A percentile compares a stretch with the other conserved stretches of the same genome.
These are phyloP conservation scores for Ceratobasidium sp. DNA, from an alignment of 1,284 basidiomycete genomes.

Conservation along the genomic window DNA sequence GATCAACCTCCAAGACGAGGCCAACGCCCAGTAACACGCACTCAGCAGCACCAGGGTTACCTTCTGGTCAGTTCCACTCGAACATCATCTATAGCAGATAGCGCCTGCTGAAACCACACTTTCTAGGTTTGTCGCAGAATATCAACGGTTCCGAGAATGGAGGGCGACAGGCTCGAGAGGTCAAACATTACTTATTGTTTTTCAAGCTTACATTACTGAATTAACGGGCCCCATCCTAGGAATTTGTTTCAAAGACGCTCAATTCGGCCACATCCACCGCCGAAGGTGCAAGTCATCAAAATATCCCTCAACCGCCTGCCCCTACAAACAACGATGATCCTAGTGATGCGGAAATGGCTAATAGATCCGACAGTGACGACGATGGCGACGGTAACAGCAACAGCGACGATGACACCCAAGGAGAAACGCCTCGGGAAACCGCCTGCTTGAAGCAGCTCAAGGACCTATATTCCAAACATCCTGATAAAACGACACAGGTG, in stretches of 20 bases:
- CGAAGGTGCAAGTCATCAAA: not conserved
- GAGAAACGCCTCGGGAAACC: not conserved
- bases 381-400: not conserved
- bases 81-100: not conserved
- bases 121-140: not conserved
- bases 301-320: not conserved
- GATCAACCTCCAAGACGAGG: not conserved
- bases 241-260: not conserved
- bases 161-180: not conserved
- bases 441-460: not conserved
- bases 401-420: not conserved
- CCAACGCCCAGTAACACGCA: not conserved
- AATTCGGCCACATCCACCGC: not conserved
- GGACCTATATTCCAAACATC: not conserved
- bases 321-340: not conserved
- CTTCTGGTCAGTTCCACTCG: not conserved
- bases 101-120: not conserved
- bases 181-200: not conserved
- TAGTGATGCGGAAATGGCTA: not conserved
- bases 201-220: not conserved
- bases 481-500: conserved; percentile 3
- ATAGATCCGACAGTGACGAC: not conserved
- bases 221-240: not conserved
- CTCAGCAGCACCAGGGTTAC: not conserved
- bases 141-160: not conserved